Percentiles rank a stretch among this genome's conserved stretches.
Evolutionary conservation across 129 eudicot genomes (phyloP).

Genomic region (Centrapalus pauciflorus): DNA sequence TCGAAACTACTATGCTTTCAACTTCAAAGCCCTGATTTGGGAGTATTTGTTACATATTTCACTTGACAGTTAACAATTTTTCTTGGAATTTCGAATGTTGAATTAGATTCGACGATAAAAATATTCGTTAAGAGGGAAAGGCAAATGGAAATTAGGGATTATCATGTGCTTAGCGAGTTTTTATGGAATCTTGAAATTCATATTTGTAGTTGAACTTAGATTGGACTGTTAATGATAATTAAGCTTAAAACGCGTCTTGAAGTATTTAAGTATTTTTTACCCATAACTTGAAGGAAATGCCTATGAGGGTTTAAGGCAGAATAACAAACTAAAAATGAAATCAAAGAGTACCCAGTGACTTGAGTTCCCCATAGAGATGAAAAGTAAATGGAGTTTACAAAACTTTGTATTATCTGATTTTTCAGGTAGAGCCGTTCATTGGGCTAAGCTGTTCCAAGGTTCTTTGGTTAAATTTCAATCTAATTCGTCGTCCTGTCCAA

Average conservation of each 20-base stretch:
- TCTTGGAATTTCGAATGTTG: neutral
- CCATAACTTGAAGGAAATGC: neutral
- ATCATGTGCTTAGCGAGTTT: neutral
- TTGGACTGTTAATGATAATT: neutral
- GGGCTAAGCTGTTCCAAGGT: constrained; percentile 19
- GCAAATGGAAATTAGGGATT: neutral
- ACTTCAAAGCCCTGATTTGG: neutral
- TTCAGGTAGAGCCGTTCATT: constrained; percentile 30
- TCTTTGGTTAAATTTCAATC: constrained; percentile 23
- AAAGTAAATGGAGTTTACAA: neutral
- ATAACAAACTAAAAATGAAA: neutral
- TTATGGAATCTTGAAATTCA: neutral
- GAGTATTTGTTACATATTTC: neutral
- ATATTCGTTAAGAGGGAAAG: neutral
- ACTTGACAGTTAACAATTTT: neutral
- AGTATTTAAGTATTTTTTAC: too few species aligned
- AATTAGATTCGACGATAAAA: neutral
- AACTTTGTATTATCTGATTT: neutral
- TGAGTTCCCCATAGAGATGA: neutral
- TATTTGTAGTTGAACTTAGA: neutral
- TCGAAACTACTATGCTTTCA: neutral
- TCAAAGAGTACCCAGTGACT: neutral
- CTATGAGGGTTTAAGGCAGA: neutral
- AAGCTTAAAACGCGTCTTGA: neutral
- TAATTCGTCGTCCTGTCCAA: constrained; percentile 8